These are phyloP conservation scores for Paecilomyces variotii DNA, from an alignment of 2,329 filamentous ascomycete genomes.

Conservation along the genomic window DNA sequence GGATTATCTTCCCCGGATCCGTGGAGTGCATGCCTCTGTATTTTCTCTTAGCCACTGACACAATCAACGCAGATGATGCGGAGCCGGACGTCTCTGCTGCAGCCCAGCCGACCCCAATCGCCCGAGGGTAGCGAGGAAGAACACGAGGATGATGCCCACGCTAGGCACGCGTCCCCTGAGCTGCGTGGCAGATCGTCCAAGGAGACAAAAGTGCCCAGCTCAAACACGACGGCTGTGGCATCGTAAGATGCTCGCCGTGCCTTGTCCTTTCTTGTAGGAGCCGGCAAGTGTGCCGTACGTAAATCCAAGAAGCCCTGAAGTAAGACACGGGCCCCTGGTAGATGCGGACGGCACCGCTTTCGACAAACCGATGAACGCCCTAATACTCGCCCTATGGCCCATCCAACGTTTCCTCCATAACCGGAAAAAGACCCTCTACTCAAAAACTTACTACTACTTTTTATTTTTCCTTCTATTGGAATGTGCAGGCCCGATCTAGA, in stretches of 20 bases:
- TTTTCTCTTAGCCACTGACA: slow-evolving; percentile 4
- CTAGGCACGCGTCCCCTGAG: neutral
- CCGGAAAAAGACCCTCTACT: neutral
- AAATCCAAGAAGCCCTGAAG: neutral
- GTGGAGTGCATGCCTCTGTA: neutral
- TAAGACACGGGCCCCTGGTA: neutral
- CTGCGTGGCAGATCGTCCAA: neutral
- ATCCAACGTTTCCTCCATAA: neutral
- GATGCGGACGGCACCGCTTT: neutral
- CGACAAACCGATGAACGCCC: neutral
- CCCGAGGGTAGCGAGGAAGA: slow-evolving; percentile 32
- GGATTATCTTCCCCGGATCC: neutral
- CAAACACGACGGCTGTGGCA: neutral
- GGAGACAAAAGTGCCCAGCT: neutral
- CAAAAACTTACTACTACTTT: neutral
- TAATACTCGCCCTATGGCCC: neutral
- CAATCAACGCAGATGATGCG: slow-evolving; percentile 32
- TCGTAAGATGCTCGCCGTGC: neutral
- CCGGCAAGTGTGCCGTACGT: neutral
- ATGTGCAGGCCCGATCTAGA: neutral
- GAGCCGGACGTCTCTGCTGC: slow-evolving; percentile 32
- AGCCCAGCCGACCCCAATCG: slow-evolving; percentile 28
- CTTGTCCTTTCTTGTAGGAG: neutral
- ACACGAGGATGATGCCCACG: slow-evolving; percentile 13
- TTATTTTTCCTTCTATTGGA: neutral